phyloP scores from a whole-genome alignment of 108 stramenopile genomes.

The Conticribra weissflogii region DNA sequence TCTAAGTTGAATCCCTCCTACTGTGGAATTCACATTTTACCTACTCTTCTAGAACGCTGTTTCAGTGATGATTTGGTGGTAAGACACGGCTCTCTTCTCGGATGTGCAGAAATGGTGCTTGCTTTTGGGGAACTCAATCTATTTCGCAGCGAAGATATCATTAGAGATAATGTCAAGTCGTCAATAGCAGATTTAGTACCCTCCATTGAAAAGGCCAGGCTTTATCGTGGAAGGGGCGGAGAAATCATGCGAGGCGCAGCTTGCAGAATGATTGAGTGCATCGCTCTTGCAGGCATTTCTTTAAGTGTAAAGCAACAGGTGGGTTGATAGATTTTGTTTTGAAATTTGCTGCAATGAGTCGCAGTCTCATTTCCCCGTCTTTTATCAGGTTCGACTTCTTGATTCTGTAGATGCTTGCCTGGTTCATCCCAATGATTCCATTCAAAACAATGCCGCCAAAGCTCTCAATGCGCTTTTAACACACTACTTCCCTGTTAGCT shows the following conservation, averaged over 20 bases:
- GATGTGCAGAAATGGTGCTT: conserved; percentile 82
- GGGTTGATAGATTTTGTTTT: conserved; percentile 9
- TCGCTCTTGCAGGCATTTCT: conserved; percentile 72
- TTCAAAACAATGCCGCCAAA: conserved; percentile 80
- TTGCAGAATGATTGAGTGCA: conserved; percentile 91
- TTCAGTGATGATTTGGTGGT: conserved; percentile 65
- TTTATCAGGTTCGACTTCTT: conserved; percentile 76
- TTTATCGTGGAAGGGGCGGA: conserved; percentile 96
- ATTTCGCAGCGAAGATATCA: conserved; percentile 13
- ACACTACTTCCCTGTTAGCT: conserved; percentile 84
- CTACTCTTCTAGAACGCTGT: conserved; percentile 68
- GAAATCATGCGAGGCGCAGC: conserved; percentile 93
- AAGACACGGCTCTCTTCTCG: conserved; percentile 89
- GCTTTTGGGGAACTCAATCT: conserved; percentile 58
- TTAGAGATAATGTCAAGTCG: conserved; percentile 26
- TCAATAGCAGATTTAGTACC: conserved; percentile 74
- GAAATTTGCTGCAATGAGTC: neutral
- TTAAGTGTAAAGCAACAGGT: conserved; percentile 79
- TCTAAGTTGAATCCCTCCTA: conserved; percentile 60
- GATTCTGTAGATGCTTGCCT: conserved; percentile 93
- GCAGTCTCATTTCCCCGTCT: no score
- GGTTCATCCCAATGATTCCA: conserved; percentile 89
- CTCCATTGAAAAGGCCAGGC: conserved; percentile 90
- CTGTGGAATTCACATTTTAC: conserved; percentile 64
- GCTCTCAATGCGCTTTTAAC: conserved; percentile 79